Conservation (phyloP, 345 rosid species). For the Brassica rapa region DNA sequence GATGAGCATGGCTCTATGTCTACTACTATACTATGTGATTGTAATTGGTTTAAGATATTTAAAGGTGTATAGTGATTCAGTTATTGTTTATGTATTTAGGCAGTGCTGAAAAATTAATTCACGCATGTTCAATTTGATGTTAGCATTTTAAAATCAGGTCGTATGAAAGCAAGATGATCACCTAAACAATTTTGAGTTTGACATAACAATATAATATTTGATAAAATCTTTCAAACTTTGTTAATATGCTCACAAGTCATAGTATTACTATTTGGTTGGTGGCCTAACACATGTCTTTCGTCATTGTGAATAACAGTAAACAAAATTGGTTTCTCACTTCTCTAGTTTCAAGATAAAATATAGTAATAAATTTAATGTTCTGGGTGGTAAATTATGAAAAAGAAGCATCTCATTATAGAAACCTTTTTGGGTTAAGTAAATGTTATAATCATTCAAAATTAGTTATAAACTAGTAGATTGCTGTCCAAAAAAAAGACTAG, state of each 20-base stretch:
- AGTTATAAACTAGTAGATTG: not conserved
- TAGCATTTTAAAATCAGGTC: not conserved
- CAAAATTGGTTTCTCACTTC: conserved; percentile 39
- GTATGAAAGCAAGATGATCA: conserved; percentile 34
- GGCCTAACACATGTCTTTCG: conserved; percentile 40
- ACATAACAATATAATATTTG: conserved; percentile 27
- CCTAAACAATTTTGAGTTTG: conserved; percentile 31
- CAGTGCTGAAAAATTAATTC: not conserved
- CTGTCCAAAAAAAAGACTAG: not conserved
- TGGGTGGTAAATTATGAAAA: not conserved
- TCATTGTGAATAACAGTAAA: conserved; percentile 31
- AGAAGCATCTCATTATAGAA: not conserved
- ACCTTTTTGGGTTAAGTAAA: not conserved
- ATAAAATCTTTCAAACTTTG: not conserved
- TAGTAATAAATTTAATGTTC: not conserved
- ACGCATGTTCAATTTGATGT: conserved; percentile 1
- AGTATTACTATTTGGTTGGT: conserved; percentile 39
- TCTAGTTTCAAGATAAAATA: conserved; percentile 15
- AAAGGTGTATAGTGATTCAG: not conserved
- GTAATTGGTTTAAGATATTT: not conserved
- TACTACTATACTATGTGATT: not conserved
- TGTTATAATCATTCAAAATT: not conserved
- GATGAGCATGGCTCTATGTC: not conserved
- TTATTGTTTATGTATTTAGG: not conserved
- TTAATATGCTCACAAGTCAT: conserved; percentile 31